Evolutionary conservation across 2,329 filamentous ascomycete genomes (phyloP), one percentile per base, ranked within the genome.

Genomic region (Graphilbum fragrans): DNA sequence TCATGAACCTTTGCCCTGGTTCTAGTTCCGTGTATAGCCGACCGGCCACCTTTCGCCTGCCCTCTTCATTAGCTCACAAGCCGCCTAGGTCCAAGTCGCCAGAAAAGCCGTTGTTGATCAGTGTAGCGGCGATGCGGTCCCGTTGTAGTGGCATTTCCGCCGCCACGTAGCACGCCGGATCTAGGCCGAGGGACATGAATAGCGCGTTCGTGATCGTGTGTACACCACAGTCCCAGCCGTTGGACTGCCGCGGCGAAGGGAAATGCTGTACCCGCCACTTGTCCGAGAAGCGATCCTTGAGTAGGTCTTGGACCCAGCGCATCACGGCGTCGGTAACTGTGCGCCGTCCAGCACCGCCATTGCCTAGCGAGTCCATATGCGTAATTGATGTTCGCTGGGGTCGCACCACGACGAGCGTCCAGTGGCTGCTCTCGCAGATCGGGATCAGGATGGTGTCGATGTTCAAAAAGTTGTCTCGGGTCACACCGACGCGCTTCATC

Each of bases 151-250:
- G 62, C 66, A 85, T 73, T 41, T 82, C 71, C 0, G 55, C 48
- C 29, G 70, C 59, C 2, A 57, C 50, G 44, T 82, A 77, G 4
- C 56, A 55, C 42, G 63, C 58, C n/a, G 73, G 71, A 45, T 66
- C 67, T 17, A 77, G 49, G 1, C 72, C 72, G 25, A 77, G 53
- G 0, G 70, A 64, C 29, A 77, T 52, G 42, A 77, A 82, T 37
- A 86, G 70, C 16, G 74, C 78, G 52, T 88, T 90, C 17, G 82
- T 74, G 49, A 85, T 76, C 14, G 80, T 74, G 55, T 86, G 85
- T 4, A 86, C 74, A n/a, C 84, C 84, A 50, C 84, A 88, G 55
- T 88, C 84, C 53, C 72, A 76, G 2, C 70, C 70, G 52, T 88
- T 88, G 21, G 61, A 65, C 56, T 88, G 83, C 3, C 48, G 51